Base-by-base conservation (phyloP, 768 basidiomycete species). In the Auriculariales sp. region DNA sequence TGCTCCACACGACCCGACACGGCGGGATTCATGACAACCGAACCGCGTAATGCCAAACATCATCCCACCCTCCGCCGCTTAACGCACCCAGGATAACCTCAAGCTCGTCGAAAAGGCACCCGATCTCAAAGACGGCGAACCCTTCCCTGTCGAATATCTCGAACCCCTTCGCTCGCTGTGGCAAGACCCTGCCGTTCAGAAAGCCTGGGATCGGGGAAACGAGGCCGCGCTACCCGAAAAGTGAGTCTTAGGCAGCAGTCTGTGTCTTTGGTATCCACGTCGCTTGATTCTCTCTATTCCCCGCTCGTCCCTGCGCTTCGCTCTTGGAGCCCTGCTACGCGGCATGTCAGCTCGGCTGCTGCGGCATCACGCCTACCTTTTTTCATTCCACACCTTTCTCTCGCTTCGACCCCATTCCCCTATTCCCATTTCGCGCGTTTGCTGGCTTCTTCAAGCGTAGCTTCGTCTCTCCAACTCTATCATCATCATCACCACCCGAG, bases 191-290 rank as follows among this genome's bases (percentile, higher is more conserved):
- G 75, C 74, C 42, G 75, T 93, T 1, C 81, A 83, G 61, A 72
- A 71, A 58, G 82, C 86, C n/a, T 89, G 78, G 66, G 71, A 69
- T 17, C 66, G 89, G 50, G 89, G 88, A 3, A 92, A 95, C 61
- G 92, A 94, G 61, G 90, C 83, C 12, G 89, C 89, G 2, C 63
- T 94, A 49, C 91, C 90, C 4, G 92, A 95, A 63, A 93, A 92
- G 84, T 88, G 62, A 54, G 73, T 62, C 24, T n/a, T 15, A 12
- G 46, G 25, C 27, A 25, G 5, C 6, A 6, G 15, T 17, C 35
- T 36, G 35, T 19, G n/a, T 44, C 1, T 2, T 4, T 6, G 4
- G 28, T 32, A 36, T 35, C 34, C 7, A 4, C 50, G 19, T 12
- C 19, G 30, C 30, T n/a, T 12, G 17, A 25, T 12, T 3, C 5